Evolutionary conservation across 2,329 filamentous ascomycete genomes (phyloP).

Genomic region (Colletotrichum incanum): DNA sequence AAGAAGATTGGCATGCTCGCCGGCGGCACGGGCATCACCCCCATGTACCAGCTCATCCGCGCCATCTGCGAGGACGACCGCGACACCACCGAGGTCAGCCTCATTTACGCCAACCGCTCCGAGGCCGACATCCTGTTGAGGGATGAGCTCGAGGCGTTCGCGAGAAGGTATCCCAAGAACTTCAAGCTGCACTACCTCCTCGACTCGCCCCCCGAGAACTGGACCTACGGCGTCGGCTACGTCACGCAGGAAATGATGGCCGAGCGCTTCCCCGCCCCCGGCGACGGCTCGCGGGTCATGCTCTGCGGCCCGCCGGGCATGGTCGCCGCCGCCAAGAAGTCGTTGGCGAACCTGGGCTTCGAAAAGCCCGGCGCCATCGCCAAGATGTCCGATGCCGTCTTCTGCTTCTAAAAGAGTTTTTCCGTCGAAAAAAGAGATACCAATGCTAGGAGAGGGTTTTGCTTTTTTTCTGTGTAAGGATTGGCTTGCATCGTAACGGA

Average conservation of each 20-base stretch:
- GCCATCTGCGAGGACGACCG: conserved; percentile 70
- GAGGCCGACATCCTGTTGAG: conserved; percentile 74
- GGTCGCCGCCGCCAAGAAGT: conserved; percentile 70
- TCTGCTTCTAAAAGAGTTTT: conserved; percentile 60
- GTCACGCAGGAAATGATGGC: conserved; percentile 67
- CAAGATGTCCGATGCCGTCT: conserved; percentile 70
- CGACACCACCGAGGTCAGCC: conserved; percentile 69
- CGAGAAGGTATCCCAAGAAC: conserved; percentile 65
- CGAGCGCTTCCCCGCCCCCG: conserved; percentile 63
- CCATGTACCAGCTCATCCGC: conserved; percentile 70
- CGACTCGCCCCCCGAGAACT: conserved; percentile 61
- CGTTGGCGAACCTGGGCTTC: conserved; percentile 65
- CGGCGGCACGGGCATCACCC: conserved; percentile 57
- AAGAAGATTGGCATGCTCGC: conserved; percentile 70
- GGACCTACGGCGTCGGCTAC: conserved; percentile 65
- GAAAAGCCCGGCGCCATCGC: conserved; percentile 63
- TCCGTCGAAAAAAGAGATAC: background rate
- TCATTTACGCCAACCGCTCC: conserved; percentile 73
- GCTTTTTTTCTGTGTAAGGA: background rate
- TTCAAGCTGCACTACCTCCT: conserved; percentile 71
- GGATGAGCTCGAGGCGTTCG: conserved; percentile 69
- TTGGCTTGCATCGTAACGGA: conserved; percentile 39
- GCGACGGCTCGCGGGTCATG: conserved; percentile 66
- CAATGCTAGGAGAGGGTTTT: background rate
- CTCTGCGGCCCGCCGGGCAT: conserved; percentile 75